These are phyloP conservation scores for Talaromyces amestolkiae DNA, from an alignment of 2,329 filamentous ascomycete species.

Conservation along the genomic window DNA sequence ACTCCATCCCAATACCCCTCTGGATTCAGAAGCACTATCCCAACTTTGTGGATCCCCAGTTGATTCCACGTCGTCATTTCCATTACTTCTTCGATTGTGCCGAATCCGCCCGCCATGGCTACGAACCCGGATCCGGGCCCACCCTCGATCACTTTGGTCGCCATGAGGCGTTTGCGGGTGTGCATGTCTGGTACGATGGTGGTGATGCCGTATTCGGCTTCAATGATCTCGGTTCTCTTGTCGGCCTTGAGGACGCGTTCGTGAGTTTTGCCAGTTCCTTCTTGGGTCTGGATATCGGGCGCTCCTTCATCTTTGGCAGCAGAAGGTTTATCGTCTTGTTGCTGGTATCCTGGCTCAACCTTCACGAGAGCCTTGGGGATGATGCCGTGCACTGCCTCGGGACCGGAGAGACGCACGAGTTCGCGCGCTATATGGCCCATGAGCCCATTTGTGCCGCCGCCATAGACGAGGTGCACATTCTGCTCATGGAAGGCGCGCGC, in stretches of 20 bases:
- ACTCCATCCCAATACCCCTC: slow-evolving; percentile 91
- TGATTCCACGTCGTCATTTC: slow-evolving; percentile 96
- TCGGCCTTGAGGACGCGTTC: slow-evolving; percentile 51
- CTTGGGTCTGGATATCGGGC: slow-evolving; percentile 39
- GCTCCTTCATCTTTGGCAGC: background rate
- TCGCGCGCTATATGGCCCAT: slow-evolving; percentile 94
- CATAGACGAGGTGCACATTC: slow-evolving; percentile 84
- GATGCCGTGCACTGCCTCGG: slow-evolving; percentile 82
- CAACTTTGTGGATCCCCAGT: slow-evolving; percentile 80
- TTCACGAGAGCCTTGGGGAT: slow-evolving; percentile 82
- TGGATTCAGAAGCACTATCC: slow-evolving; percentile 80
- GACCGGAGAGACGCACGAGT: slow-evolving; percentile 77
- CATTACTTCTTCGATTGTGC: slow-evolving; percentile 93
- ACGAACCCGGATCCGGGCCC: slow-evolving; percentile 86
- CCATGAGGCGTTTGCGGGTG: slow-evolving; percentile 92
- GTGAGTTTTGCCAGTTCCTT: slow-evolving; percentile 49
- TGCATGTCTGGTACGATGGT: slow-evolving; percentile 96
- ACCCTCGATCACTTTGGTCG: slow-evolving; percentile 75
- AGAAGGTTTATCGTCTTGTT: background rate
- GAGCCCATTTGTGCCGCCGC: slow-evolving; percentile 87
- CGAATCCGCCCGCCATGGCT: slow-evolving; percentile 83
- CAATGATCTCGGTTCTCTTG: slow-evolving; percentile 31
- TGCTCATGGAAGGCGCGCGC: slow-evolving; percentile 70
- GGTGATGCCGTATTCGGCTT: slow-evolving; percentile 68
- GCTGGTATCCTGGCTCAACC: slow-evolving; percentile 56